Evolutionary conservation across 2,329 filamentous ascomycete species (phyloP).

Genomic region (Fusarium pseudonygamai): DNA sequence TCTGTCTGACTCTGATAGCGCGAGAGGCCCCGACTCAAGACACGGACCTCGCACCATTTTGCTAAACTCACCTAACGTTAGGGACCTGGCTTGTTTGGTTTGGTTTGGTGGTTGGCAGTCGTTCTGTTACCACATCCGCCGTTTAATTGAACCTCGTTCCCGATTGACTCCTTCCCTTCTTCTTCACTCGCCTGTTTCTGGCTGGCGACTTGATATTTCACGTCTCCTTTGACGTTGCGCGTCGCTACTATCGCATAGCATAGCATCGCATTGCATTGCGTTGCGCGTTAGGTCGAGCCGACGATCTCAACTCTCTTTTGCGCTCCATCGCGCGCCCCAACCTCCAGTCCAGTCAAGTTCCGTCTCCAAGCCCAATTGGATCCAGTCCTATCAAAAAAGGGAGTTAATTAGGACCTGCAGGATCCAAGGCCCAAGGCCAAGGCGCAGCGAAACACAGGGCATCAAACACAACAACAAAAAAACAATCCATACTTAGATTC

Average conservation of each 20-base stretch:
- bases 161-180: constrained; percentile 4
- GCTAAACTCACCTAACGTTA: neutral
- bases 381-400: constrained; percentile 29
- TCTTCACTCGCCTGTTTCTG: constrained; percentile 33
- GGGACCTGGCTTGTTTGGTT: constrained; percentile 7
- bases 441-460: constrained; percentile 3
- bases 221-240: constrained; percentile 18
- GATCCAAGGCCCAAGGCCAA: constrained; percentile 29
- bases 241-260: constrained; percentile 15
- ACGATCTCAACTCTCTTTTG: constrained; percentile 14
- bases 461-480: constrained; percentile 35
- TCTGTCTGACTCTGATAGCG: constrained; percentile 25
- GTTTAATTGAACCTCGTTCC: constrained; percentile 32
- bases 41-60: constrained; percentile 39
- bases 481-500: constrained; percentile 21
- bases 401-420: constrained; percentile 41
- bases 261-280: neutral
- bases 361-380: constrained; percentile 8
- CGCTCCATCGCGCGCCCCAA: constrained; percentile 17
- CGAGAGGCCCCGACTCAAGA: constrained; percentile 41
- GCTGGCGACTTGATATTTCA: constrained; percentile 22
- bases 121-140: constrained; percentile 5
- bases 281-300: constrained; percentile 20
- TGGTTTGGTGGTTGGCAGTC: neutral
- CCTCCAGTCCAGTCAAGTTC: constrained; percentile 26